Evolutionary conservation across 208 protist species (phyloP), one percentile per base, ranked within the genome.

Genomic region (Acanthamoeba comandoni): DNA sequence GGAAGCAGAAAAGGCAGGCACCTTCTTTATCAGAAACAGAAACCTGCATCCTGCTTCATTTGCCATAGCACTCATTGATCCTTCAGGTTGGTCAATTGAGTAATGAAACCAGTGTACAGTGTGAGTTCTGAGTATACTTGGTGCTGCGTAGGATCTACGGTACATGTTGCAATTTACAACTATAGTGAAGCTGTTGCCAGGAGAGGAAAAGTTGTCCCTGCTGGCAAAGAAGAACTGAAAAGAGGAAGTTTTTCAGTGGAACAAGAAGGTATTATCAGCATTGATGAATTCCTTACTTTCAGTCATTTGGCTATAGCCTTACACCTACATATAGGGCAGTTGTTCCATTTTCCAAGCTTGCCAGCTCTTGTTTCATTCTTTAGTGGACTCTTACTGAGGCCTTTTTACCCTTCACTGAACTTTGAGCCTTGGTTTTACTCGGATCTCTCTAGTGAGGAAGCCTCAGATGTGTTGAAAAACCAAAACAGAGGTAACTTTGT

Each of bases 391-490:
- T 39, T 86, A 3, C 17, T 86, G 8, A 53, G 29, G 9, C 77
- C 77, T 39, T 86, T 15, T 13, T n/a, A 53, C 29, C 67, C 77
- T 5, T 9, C 17, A 9, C 35, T 86, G 1, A 60, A 67, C 77
- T 53, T 58, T 3, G 77, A 86, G 55, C 77, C 77, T 24, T 86
- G 77, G 77, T 86, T 86, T 58, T 86, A 86, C 77, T 29, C 77
- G 8, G 77, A 86, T 22, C 77, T 86, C 2, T 86, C 77, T 49
- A 69, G 55, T 9, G 55, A 86, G 19, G 77, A 86, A 35, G 67
- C 77, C 7, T 69, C 67, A 19, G 15, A 35, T 26, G 67, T 86
- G 77, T 11, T 86, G 9, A 67, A 17, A 35, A 86, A 86, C 31
- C 77, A 86, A 43, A 12, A 15, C 29, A 58, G 77, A 49, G 77